A percentile compares a stretch with the other conserved stretches of the same genome.
phyloP scores from a whole-genome alignment of 306 rosid species.

The Medicago truncatula region MtrunA17r5.0-ANR NC_053044.1:58397501-58398000 shows the following conservation, averaged over 20 bases:
- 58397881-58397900: constrained; percentile 59
- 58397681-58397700: constrained; percentile 60
- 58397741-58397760: constrained; percentile 55
- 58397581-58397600: too few species aligned
- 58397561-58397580: too few species aligned
- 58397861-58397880: constrained; percentile 61
- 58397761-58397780: constrained; percentile 56
- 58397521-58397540: constrained; percentile 44
- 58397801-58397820: constrained; percentile 72
- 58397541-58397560: constrained; percentile 41
- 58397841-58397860: constrained; percentile 72
- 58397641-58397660: too few species aligned
- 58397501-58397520: neutral
- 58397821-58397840: constrained; percentile 46
- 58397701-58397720: constrained; percentile 42
- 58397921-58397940: constrained; percentile 62
- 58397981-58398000: neutral
- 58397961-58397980: neutral
- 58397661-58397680: neutral
- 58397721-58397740: constrained; percentile 42
- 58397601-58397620: too few species aligned
- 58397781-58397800: constrained; percentile 36
- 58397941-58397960: neutral
- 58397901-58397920: constrained; percentile 62
- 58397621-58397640: too few species aligned